phyloP scores from a whole-genome alignment of 371 early-diverging fungal genomes.

The Blyttiomyces sp. region DNA sequence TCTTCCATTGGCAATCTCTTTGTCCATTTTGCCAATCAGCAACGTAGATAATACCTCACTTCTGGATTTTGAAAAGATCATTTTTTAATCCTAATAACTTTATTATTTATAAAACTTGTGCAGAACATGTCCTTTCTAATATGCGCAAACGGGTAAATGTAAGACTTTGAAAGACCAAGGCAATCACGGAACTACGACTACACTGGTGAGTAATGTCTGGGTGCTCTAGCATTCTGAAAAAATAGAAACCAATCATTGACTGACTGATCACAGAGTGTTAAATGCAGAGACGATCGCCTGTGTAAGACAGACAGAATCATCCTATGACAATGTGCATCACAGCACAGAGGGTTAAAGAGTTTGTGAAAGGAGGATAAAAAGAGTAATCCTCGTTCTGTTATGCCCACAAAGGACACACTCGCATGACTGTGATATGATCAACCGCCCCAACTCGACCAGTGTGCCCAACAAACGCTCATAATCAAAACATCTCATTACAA shows the following conservation, averaged over 20 bases:
- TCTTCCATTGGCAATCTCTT: too few species aligned
- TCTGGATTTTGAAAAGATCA: too few species aligned
- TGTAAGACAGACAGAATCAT: neutral
- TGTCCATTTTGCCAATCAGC: too few species aligned
- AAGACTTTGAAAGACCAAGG: too few species aligned
- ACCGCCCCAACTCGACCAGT: neutral
- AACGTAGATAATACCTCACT: too few species aligned
- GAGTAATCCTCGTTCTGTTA: constrained; percentile 13
- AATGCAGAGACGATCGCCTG: neutral
- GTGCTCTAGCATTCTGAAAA: neutral
- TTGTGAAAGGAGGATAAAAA: neutral
- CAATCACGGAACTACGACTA: too few species aligned
- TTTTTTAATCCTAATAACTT: too few species aligned
- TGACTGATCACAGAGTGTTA: constrained; percentile 1
- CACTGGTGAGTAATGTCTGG: too few species aligned
- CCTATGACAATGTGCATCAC: neutral
- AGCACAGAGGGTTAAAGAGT: neutral
- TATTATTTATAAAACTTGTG: too few species aligned
- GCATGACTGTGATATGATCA: constrained; percentile 16
- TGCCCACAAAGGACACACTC: neutral
- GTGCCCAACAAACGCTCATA: neutral
- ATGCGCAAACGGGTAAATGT: too few species aligned
- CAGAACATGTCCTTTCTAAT: too few species aligned
- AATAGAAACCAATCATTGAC: constrained; percentile 2
- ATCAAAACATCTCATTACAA: neutral